Percentiles rank a stretch among this genome's conserved stretches.
Evolutionary conservation across 179 eudicot genomes (phyloP).

Genomic region (Actinidia polygama): DNA sequence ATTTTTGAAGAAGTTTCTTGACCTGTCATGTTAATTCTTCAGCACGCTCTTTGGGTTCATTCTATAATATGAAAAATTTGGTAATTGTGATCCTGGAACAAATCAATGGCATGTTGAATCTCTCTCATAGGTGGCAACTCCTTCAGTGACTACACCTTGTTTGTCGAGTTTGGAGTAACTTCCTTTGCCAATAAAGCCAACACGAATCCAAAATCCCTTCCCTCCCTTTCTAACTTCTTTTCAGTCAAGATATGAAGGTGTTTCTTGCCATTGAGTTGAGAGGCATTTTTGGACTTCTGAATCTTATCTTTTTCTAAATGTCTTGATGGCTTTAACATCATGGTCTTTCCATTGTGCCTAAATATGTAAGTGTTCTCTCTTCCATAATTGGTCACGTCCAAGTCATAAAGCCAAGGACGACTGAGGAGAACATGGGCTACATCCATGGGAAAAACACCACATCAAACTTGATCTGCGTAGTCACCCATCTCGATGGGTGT

Average conservation of each 20-base stretch:
- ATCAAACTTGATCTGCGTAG: background rate
- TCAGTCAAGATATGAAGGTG: background rate
- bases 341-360: background rate
- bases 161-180: background rate
- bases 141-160: background rate
- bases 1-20: too few relatives aligned
- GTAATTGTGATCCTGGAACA: background rate
- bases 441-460: background rate
- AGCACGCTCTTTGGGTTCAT: background rate
- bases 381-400: background rate
- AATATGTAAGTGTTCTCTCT: background rate
- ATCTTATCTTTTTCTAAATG: background rate
- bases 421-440: background rate
- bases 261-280: background rate
- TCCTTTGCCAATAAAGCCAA: background rate
- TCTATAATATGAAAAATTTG: background rate
- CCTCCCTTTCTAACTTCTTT: background rate
- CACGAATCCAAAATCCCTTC: background rate
- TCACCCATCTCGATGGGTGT: background rate
- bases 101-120: background rate
- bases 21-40: too few relatives aligned
- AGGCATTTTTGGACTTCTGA: background rate
- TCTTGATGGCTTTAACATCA: background rate
- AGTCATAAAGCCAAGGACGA: background rate
- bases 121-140: background rate